phyloP scores from a whole-genome alignment of 768 basidiomycete species.

The Auricularia sp. region DNA sequence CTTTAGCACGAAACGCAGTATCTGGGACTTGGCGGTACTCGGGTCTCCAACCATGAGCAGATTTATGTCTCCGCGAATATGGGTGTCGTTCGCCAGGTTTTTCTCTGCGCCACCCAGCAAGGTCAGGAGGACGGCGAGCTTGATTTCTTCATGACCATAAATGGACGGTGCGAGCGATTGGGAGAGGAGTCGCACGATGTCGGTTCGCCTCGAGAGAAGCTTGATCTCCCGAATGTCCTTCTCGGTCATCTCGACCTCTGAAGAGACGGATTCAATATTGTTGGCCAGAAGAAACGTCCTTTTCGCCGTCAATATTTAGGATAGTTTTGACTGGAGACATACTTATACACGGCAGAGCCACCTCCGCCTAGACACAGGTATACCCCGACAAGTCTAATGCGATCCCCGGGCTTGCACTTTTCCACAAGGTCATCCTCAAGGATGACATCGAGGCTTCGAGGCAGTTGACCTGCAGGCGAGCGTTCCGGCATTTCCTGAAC shows the following conservation, averaged over 20 bases:
- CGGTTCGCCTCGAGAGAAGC: conserved; percentile 76
- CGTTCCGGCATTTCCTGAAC: conserved; percentile 99
- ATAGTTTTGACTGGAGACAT: conserved; percentile 14
- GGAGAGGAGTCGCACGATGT: conserved; percentile 82
- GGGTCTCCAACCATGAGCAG: conserved; percentile 95
- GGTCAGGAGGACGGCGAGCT: conserved; percentile 90
- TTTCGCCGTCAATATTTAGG: conserved; percentile 8
- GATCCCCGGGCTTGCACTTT: conserved; percentile 94
- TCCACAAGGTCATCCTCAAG: conserved; percentile 96
- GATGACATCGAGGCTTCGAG: conserved; percentile 91
- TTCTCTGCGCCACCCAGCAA: conserved; percentile 91
- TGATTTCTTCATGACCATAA: conserved; percentile 98
- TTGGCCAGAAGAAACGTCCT: conserved; percentile 92
- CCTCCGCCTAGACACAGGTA: conserved; percentile 93
- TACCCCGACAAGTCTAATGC: conserved; percentile 91
- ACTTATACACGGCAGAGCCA: conserved; percentile 90
- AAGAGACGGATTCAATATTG: conserved; percentile 87
- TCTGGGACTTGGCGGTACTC: conserved; percentile 94
- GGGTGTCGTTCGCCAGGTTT: conserved; percentile 91
- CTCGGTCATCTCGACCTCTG: conserved; percentile 87
- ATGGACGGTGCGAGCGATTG: conserved; percentile 96
- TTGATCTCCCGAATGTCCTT: conserved; percentile 94
- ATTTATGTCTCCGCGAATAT: conserved; percentile 97
- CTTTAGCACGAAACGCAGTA: background rate
- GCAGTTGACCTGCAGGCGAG: conserved; percentile 93